Conservation (phyloP, 148 eudicot species). For the Silene latifolia region DNA sequence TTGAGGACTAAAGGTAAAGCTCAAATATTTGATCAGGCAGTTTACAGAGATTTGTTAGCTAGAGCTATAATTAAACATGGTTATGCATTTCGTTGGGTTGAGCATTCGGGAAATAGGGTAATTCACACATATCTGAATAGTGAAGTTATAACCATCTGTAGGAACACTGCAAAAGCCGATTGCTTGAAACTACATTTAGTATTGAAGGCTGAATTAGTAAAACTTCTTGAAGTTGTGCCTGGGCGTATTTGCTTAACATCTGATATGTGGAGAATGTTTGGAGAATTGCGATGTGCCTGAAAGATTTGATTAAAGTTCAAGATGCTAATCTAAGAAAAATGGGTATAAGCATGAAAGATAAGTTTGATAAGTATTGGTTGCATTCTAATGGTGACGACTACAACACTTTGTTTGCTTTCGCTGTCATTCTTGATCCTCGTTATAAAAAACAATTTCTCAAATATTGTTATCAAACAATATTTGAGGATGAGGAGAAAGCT, state of each 20-base stretch:
- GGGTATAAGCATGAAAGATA: not conserved
- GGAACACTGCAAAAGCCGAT: not conserved
- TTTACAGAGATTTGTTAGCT: not conserved
- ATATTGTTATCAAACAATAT: not conserved
- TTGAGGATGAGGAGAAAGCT: not conserved
- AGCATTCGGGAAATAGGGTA: not conserved
- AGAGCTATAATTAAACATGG: not conserved
- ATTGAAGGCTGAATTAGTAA: not conserved
- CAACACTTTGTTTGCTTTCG: not conserved
- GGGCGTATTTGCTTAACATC: not conserved
- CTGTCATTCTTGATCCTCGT: slow-evolving; percentile 5
- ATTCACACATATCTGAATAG: slow-evolving; percentile 6
- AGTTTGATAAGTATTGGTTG: not conserved
- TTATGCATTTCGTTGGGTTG: not conserved
- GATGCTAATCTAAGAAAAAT: not conserved
- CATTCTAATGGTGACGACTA: not conserved
- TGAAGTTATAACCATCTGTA: not conserved
- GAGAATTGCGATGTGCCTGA: no score
- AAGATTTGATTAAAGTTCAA: not conserved
- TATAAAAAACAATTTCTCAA: not conserved
- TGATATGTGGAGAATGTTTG: not conserved
- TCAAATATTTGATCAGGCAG: not conserved
- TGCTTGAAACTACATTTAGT: not conserved
- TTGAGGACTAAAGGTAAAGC: not conserved
- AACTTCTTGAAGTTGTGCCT: not conserved